phyloP scores from a whole-genome alignment of 371 early-diverging fungal species.

The Zychaea mexicana region DNA sequence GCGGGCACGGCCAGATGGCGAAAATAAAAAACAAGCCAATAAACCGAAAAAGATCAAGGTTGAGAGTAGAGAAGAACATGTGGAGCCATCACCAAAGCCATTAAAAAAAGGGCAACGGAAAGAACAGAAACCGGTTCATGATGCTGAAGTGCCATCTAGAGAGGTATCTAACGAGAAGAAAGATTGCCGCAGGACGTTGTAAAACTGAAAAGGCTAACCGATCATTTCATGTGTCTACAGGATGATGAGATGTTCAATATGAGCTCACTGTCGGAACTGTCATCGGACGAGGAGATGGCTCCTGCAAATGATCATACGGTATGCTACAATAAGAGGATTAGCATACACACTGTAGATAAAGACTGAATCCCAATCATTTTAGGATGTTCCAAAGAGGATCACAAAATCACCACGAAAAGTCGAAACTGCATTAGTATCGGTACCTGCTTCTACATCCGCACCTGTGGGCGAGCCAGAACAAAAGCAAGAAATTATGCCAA shows the following conservation, averaged over 20 bases:
- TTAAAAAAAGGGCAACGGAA: conserved; percentile 1
- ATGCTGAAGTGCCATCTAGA: background rate
- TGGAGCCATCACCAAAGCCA: background rate
- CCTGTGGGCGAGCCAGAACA: no score
- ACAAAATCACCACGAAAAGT: no score
- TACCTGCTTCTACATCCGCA: no score
- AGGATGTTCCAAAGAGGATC: no score
- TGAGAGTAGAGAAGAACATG: background rate
- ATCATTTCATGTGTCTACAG: no score
- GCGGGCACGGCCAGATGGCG: background rate
- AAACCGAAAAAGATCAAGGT: conserved; percentile 8
- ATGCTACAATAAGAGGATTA: no score
- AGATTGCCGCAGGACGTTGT: no score
- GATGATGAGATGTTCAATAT: conserved; percentile 26
- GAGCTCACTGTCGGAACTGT: conserved; percentile 42
- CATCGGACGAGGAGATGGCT: conserved; percentile 29
- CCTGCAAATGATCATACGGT: conserved; percentile 13
- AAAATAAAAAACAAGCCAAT: background rate
- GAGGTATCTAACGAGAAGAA: no score
- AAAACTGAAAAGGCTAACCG: no score
- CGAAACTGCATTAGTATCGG: no score
- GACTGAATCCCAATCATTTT: no score
- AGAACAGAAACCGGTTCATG: background rate
- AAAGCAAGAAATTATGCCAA: background rate
- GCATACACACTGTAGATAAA: no score